A percentile compares a stretch with the other conserved stretches of the same genome.
phyloP scores from a whole-genome alignment of 2,329 filamentous ascomycete species.

The Myriosclerotinia duriaeana region DNA sequence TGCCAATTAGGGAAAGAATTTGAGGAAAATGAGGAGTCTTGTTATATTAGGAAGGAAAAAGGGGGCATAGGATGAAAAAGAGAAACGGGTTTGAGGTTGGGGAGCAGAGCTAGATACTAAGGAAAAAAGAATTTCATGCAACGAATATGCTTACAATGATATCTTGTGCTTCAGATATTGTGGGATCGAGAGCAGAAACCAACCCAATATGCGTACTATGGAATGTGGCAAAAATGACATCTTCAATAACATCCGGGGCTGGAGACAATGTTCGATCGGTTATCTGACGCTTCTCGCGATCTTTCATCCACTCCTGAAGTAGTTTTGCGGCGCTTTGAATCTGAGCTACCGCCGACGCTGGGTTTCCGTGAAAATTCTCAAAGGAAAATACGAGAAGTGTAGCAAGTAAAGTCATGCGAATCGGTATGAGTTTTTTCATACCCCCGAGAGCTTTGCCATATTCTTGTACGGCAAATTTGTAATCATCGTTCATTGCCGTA shows the following conservation, averaged over 20 bases:
- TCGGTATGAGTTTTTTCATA: conserved; percentile 8
- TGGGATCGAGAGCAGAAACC: conserved; percentile 11
- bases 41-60: no score
- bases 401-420: conserved; percentile 15
- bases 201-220: conserved; percentile 19
- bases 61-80: no score
- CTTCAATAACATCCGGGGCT: conserved; percentile 20
- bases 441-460: conserved; percentile 18
- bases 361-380: conserved; percentile 21
- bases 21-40: no score
- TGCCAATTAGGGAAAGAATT: no score
- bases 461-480: conserved; percentile 19
- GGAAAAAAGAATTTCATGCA: no score
- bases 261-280: conserved; percentile 8
- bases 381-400: conserved; percentile 17
- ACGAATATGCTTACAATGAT: not conserved
- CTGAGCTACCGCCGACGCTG: conserved; percentile 3
- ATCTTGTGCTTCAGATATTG: conserved; percentile 9
- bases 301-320: conserved; percentile 18
- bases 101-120: no score
- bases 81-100: no score
- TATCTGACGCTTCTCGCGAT: conserved; percentile 17
- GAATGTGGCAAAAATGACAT: conserved; percentile 15
- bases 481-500: conserved; percentile 13
- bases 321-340: conserved; percentile 18